These are phyloP conservation scores for Oryza longistaminata DNA, from an alignment of 176 grass and related monocot species.

Conservation along the genomic window DNA sequence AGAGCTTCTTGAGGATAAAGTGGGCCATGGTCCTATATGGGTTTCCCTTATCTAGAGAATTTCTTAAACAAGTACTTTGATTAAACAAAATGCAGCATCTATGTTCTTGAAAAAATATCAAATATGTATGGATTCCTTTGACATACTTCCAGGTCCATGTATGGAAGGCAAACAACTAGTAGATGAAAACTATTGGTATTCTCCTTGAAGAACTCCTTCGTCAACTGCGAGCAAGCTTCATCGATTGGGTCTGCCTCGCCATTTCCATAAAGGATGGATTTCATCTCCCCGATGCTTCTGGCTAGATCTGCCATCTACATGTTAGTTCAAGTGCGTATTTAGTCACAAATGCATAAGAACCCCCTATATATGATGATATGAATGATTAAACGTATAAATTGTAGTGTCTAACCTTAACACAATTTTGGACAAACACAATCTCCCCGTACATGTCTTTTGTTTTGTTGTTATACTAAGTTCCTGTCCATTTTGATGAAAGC, in stretches of 20 bases:
- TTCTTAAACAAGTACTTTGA: not conserved
- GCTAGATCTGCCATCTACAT: constrained; percentile 58
- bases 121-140: not conserved
- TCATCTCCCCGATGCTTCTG: constrained; percentile 52
- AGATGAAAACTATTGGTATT: constrained; percentile 38
- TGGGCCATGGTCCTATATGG: not conserved
- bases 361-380: not conserved
- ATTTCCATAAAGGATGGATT: constrained; percentile 63
- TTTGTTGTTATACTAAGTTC: not conserved
- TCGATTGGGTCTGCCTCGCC: constrained; percentile 48
- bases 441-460: not conserved
- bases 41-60: not conserved
- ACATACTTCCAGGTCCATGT: constrained; percentile 53
- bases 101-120: not conserved
- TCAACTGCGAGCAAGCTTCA: constrained; percentile 52
- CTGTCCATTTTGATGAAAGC: too few species aligned
- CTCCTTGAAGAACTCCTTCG: constrained; percentile 65
- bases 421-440: not conserved
- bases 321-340: not conserved
- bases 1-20: not conserved
- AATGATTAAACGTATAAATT: not conserved
- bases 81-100: not conserved
- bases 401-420: not conserved
- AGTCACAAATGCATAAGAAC: not conserved
- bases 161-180: constrained; percentile 47